These are phyloP conservation scores for Ceratocystis ficicola DNA, from an alignment of 2,329 filamentous ascomycete genomes.

Conservation along the genomic window DNA sequence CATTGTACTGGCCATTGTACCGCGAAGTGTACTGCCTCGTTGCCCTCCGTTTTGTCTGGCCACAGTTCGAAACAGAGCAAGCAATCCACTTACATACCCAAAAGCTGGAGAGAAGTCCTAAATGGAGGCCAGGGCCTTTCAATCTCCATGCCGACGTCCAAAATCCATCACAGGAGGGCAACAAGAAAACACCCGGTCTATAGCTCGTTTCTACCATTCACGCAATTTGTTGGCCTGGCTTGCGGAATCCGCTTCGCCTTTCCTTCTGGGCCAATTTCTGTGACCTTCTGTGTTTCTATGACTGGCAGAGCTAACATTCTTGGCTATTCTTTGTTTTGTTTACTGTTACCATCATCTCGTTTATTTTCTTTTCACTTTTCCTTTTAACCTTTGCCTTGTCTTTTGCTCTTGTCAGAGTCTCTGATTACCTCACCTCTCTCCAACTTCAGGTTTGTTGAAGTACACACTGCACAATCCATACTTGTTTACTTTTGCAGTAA, in stretches of 20 bases:
- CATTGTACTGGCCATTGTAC: background rate
- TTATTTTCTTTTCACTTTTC: conserved; percentile 16
- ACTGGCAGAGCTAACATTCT: background rate
- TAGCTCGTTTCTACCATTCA: background rate
- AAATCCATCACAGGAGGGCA: conserved; percentile 7
- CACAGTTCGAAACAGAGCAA: conserved; percentile 3
- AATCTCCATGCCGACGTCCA: conserved; percentile 10
- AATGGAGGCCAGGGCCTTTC: background rate
- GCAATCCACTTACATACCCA: background rate
- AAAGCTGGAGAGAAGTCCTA: background rate
- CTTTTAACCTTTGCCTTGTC: conserved; percentile 21
- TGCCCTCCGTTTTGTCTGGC: conserved; percentile 3
- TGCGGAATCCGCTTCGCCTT: background rate
- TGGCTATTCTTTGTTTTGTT: conserved; percentile 18
- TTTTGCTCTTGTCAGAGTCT: conserved; percentile 15
- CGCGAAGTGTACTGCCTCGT: background rate
- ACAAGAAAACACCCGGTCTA: background rate
- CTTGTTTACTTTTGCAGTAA: background rate
- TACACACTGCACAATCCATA: background rate
- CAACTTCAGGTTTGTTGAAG: background rate
- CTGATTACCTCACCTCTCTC: background rate
- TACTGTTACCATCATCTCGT: conserved; percentile 15
- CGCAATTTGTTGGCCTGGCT: background rate
- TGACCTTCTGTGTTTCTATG: background rate
- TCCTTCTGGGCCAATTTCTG: background rate